Evolutionary conservation across 1,284 basidiomycete genomes (phyloP), one percentile per base, ranked within the genome.

Genomic region (Sphaerobolus stellatus): DNA sequence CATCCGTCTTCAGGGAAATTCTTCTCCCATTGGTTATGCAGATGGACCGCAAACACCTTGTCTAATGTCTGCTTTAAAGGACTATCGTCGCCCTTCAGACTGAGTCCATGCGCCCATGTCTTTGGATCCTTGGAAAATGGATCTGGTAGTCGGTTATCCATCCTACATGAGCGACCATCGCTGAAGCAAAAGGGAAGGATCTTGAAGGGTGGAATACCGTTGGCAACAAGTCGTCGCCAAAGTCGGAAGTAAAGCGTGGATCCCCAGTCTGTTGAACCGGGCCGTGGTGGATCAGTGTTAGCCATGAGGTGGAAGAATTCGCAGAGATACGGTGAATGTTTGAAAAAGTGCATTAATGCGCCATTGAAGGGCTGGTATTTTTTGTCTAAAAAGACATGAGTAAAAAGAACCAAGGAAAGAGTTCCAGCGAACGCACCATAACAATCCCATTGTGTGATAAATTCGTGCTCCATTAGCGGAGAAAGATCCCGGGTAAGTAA

Each of bases 361-460:
- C 94, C 94, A 65, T 98, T 97, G 56, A 96, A 81, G 1, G 91
- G 82, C 50, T 84, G 81, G 68, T 95, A 94, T 18, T 82, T 75
- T 75, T 96, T 95, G 72, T 92, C 90, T 92, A 67, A 34, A 16
- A 5, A 22, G 30, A 28, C 18, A 2, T 57, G 51, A 36, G 9
- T 20, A 34, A 48, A 8, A 38, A 25, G 5, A 43, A 36, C 34
- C 30, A 9, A 43, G 46, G 8, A 33, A 50, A 5, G 29, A 46
- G 50, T 52, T 25, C 24, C 9, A 6, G 18, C 20, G 16, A 3
- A 72, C 86, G 58, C 66, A 94, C 92, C 91, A 66, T 94, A 95
- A 68, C 94, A 97, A 66, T 97, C 94, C 94, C 94, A 96, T 68
- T 96, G 92, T 1, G 89, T 93, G 11, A 97, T 90, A 68, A 94